A percentile compares a stretch with the other conserved stretches of the same genome.
Evolutionary conservation across 2,329 filamentous ascomycete genomes (phyloP).

Genomic region (Ceratocystis papillata): DNA sequence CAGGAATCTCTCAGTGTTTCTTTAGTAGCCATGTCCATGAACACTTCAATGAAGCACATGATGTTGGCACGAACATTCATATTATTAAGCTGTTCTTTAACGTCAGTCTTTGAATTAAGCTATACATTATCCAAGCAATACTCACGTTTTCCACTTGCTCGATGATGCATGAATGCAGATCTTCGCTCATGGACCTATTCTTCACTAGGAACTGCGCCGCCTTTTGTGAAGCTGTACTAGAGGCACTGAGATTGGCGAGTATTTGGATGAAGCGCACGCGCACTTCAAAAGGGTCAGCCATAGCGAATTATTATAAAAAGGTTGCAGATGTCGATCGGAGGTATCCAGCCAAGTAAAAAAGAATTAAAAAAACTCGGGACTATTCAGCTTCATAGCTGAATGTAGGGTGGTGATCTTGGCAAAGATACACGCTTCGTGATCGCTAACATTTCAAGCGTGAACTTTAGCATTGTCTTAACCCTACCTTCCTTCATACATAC

Average conservation of each 20-base stretch:
- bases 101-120: not conserved
- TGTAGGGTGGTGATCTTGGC: not conserved
- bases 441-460: not conserved
- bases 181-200: constrained; percentile 89
- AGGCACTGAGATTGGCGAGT: constrained; percentile 83
- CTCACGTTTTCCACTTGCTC: constrained; percentile 80
- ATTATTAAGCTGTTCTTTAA: constrained; percentile 49
- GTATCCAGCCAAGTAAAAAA: not conserved
- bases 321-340: not conserved
- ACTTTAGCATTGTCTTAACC: not conserved
- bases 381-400: not conserved
- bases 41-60: constrained; percentile 96
- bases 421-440: too few relatives aligned
- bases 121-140: constrained; percentile 14
- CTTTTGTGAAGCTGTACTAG: constrained; percentile 78
- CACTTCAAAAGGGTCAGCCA: constrained; percentile 88
- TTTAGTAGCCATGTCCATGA: constrained; percentile 73
- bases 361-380: not conserved
- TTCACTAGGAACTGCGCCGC: constrained; percentile 90
- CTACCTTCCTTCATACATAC: not conserved
- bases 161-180: constrained; percentile 91
- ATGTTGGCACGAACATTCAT: constrained; percentile 98
- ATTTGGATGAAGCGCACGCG: constrained; percentile 92
- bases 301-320: constrained; percentile 28
- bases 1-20: constrained; percentile 41